Evolutionary conservation across 768 basidiomycete genomes (phyloP).

Genomic region (Megacollybia marginata): DNA sequence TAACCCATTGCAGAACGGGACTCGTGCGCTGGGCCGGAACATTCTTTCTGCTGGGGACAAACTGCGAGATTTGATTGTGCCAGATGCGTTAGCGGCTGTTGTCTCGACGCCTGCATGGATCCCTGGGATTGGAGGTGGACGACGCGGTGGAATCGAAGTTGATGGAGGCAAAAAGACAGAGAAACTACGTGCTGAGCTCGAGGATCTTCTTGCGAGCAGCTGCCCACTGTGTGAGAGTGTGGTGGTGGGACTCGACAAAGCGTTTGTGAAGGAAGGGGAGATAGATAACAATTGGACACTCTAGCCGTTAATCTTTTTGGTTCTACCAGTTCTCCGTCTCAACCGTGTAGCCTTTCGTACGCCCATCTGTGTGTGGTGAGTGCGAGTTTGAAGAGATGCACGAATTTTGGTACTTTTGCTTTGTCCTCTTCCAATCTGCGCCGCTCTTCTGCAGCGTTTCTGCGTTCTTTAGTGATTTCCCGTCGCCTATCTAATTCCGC

Average conservation of each 20-base stretch:
- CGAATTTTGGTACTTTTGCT: constrained; percentile 38
- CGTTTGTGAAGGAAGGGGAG: constrained; percentile 78
- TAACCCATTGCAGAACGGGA: constrained; percentile 53
- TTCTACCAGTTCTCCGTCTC: constrained; percentile 64
- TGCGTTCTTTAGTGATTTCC: constrained; percentile 64
- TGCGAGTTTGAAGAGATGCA: neutral
- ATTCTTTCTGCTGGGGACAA: constrained; percentile 85
- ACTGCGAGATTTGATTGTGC: constrained; percentile 86
- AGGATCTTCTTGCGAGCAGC: constrained; percentile 79
- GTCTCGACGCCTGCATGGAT: constrained; percentile 78
- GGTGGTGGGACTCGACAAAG: constrained; percentile 76
- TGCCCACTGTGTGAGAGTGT: constrained; percentile 95
- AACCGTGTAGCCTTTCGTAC: constrained; percentile 69
- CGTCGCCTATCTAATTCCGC: constrained; percentile 57
- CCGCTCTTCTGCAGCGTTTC: constrained; percentile 67
- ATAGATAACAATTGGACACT: constrained; percentile 72
- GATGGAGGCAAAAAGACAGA: constrained; percentile 57
- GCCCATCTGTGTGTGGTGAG: constrained; percentile 52
- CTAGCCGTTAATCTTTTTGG: constrained; percentile 76
- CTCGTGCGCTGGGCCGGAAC: constrained; percentile 66
- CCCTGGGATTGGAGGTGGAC: constrained; percentile 54
- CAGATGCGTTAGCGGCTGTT: constrained; percentile 83
- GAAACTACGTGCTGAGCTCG: constrained; percentile 75
- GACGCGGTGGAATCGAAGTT: constrained; percentile 40
- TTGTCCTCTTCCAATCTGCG: constrained; percentile 59